Evolutionary conservation across 176 grass and related monocot species (phyloP), one percentile per base, ranked within the genome.

Genomic region (Zizania latifolia): DNA sequence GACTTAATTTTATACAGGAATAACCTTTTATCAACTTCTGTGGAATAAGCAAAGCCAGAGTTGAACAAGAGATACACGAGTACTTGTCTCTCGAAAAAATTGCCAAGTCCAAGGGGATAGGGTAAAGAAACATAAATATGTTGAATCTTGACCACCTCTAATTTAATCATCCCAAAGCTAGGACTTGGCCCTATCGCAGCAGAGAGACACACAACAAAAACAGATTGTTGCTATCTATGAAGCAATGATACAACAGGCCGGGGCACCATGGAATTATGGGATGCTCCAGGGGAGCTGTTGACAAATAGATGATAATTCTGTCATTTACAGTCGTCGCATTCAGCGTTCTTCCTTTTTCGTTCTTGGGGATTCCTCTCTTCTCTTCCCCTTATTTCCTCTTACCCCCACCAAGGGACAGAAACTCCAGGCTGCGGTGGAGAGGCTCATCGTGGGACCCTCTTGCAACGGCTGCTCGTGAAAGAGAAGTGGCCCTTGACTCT

Each of bases 51-150:
- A 79, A 54, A 68, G 39, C 58, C 69, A 83, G 75, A 79, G 62
- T 68, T 74, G 64, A 79, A 83, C 43, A 79, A 59, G 54, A 68
- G 48, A 72, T 23, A 78, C 56, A 45, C 39, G 70, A 88, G 33
- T 21, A 62, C 55, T 32, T 8, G 31, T 77, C 64, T 83, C 80
- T 38, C 4, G 56, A 40, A 72, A 60, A 87, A 78, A 68, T 73
- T 62, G 68, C 85, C 79, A 83, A 79, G 75, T 63, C 80, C 75
- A 48, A 8, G 34, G 68, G 53, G 32, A 12, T 3, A 79, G 56
- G 80, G 81, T 75, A 72, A 83, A 88, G 80, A 88, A 74, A 83
- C 85, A 88, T 87, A 87, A 87, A 87, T 78, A 88, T 79, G 68
- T 59, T 88, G 86, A 79, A 88, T 88, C 86, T 86, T 83, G 68